These are phyloP conservation scores for Symbiodinium natans DNA, from an alignment of 73 alveolate genomes.

Conservation along the genomic window DNA sequence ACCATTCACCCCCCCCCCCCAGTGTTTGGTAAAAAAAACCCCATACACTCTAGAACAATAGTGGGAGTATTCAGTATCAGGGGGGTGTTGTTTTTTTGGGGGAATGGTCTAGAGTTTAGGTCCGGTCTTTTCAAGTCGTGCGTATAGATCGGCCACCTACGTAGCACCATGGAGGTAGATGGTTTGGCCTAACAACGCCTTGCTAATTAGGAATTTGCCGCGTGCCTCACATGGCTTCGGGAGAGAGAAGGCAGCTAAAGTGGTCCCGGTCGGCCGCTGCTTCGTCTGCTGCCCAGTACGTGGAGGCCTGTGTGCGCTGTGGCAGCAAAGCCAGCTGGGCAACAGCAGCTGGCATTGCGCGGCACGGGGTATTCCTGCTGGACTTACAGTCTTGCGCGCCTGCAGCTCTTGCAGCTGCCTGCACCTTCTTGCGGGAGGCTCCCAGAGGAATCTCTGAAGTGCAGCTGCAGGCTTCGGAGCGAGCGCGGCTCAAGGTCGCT, in stretches of 20 bases:
- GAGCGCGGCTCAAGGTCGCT: not conserved
- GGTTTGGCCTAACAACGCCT: too few relatives aligned
- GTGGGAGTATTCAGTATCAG: too few relatives aligned
- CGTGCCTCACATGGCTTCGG: not conserved
- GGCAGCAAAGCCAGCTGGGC: not conserved
- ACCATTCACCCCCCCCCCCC: too few relatives aligned
- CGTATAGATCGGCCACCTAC: too few relatives aligned
- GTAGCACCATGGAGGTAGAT: too few relatives aligned
- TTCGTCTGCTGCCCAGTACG: not conserved
- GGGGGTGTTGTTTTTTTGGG: too few relatives aligned
- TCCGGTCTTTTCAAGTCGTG: too few relatives aligned
- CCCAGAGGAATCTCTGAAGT: not conserved
- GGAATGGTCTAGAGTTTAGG: too few relatives aligned
- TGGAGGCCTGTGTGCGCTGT: not conserved
- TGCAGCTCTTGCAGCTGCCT: not conserved
- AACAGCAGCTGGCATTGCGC: not conserved
- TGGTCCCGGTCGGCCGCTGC: constrained; percentile 4
- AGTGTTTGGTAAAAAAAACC: too few relatives aligned
- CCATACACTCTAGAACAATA: too few relatives aligned
- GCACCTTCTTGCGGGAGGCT: not conserved
- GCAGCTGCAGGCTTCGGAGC: not conserved
- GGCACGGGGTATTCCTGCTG: not conserved
- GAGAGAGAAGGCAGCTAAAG: not conserved
- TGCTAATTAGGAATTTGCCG: too few relatives aligned
- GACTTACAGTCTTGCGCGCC: too few relatives aligned